Evolutionary conservation across 2,329 filamentous ascomycete genomes (phyloP).

Genomic region (Penicillium occitanis): DNA sequence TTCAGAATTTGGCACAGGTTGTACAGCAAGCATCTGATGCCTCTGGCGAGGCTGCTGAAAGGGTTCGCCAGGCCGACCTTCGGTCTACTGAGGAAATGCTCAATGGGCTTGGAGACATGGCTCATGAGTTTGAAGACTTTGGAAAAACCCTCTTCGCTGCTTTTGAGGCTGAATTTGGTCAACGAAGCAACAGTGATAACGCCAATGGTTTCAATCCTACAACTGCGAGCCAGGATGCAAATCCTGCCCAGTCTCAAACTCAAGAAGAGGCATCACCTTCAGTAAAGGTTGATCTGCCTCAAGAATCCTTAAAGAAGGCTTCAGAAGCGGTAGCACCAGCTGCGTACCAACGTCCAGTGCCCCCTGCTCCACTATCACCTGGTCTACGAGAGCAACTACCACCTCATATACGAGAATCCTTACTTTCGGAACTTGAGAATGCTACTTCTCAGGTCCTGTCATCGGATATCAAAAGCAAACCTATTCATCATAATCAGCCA

Average conservation of each 20-base stretch:
- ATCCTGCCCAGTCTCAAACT: background rate
- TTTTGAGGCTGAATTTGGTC: conserved; percentile 38
- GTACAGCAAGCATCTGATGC: conserved; percentile 40
- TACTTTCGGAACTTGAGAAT: background rate
- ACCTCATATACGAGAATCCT: background rate
- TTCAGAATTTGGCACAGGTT: conserved; percentile 38
- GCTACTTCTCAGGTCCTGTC: background rate
- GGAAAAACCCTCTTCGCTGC: conserved; percentile 39
- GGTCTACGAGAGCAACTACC: conserved; percentile 4
- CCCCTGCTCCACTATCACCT: background rate
- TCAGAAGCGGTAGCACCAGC: background rate
- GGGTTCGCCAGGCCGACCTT: conserved; percentile 37
- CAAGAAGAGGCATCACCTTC: background rate
- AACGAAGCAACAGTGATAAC: conserved; percentile 21
- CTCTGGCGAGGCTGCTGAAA: conserved; percentile 37
- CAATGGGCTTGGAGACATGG: conserved; percentile 41
- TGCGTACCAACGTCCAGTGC: background rate
- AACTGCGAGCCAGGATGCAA: background rate
- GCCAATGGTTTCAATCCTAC: conserved; percentile 12
- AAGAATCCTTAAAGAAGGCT: background rate
- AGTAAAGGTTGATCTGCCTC: background rate
- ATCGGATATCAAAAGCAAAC: background rate
- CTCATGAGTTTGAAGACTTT: conserved; percentile 43
- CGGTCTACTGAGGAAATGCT: conserved; percentile 40
- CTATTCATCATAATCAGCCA: background rate